These are phyloP conservation scores for Lactarius pseudohatsudake DNA, from an alignment of 768 basidiomycete genomes.

Conservation along the genomic window DNA sequence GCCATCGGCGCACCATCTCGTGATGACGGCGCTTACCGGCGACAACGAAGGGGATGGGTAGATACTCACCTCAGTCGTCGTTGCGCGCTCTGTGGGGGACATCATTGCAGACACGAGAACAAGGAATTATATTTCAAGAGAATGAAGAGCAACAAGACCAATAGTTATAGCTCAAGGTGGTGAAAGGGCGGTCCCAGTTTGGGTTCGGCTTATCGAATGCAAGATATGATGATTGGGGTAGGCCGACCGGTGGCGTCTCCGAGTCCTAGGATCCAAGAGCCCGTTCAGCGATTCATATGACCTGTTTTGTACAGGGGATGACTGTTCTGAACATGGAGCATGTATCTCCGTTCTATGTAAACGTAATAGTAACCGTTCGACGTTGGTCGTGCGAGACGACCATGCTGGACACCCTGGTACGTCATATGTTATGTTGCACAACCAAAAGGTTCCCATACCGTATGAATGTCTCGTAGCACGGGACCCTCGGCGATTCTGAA, in stretches of 20 bases:
- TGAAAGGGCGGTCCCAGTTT: not conserved
- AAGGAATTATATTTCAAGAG: not conserved
- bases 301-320: slow-evolving; percentile 12
- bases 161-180: not conserved
- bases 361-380: slow-evolving; percentile 2
- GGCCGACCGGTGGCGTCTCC: not conserved
- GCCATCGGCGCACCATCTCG: not conserved
- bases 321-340: slow-evolving; percentile 7
- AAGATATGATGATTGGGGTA: not conserved
- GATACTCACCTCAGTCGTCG: not conserved
- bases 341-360: slow-evolving; percentile 9
- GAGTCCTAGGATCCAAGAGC: not conserved
- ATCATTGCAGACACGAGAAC: not conserved
- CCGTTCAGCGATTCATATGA: slow-evolving; percentile 15
- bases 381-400: too few species aligned
- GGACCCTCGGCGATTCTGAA: too few species aligned
- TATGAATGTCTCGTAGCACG: too few species aligned
- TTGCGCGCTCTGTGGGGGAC: not conserved
- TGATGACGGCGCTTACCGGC: not conserved
- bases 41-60: not conserved
- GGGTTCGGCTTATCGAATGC: slow-evolving; percentile 1
- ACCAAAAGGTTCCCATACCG: too few species aligned
- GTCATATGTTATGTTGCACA: too few species aligned
- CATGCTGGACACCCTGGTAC: too few species aligned
- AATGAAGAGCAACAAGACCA: not conserved